Evolutionary conservation across 768 basidiomycete genomes (phyloP).

Genomic region (Phaffia australis): DNA sequence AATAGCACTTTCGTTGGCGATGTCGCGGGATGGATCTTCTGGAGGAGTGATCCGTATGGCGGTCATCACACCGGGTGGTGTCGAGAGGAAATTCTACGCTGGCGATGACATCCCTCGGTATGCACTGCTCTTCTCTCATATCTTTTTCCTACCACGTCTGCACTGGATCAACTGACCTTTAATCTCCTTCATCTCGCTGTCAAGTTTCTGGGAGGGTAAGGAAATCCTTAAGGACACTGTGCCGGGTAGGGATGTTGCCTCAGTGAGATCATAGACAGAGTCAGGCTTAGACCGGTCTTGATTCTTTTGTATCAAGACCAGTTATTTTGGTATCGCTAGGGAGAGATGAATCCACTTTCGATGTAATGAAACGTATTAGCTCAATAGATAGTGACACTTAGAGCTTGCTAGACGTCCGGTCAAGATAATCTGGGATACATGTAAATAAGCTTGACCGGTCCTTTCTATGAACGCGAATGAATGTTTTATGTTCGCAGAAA

Average conservation of each 20-base stretch:
- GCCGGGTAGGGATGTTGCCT: slow-evolving; percentile 21
- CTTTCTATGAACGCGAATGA: too few relatives aligned
- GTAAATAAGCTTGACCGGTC: too few relatives aligned
- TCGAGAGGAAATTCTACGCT: slow-evolving; percentile 84
- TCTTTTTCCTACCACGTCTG: neutral
- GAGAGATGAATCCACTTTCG: too few relatives aligned
- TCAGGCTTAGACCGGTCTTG: too few relatives aligned
- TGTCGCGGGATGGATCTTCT: slow-evolving; percentile 95
- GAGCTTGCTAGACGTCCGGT: too few relatives aligned
- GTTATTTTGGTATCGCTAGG: too few relatives aligned
- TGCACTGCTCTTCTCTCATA: neutral
- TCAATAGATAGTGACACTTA: too few relatives aligned
- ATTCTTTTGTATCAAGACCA: too few relatives aligned
- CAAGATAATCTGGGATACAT: too few relatives aligned
- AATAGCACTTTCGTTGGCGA: slow-evolving; percentile 80
- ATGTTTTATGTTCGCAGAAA: too few relatives aligned
- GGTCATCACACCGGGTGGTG: slow-evolving; percentile 83
- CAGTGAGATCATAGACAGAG: slow-evolving; percentile 6
- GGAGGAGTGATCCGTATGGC: slow-evolving; percentile 96
- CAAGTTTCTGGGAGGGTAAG: slow-evolving; percentile 72
- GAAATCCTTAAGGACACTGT: slow-evolving; percentile 47
- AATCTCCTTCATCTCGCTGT: neutral
- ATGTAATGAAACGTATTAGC: too few relatives aligned
- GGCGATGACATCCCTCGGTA: slow-evolving; percentile 64
- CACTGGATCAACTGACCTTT: neutral